A percentile compares a stretch with the other conserved stretches of the same genome.
Evolutionary conservation across 148 eudicot genomes (phyloP).

Genomic region (Euryodendron excelsum): DNA sequence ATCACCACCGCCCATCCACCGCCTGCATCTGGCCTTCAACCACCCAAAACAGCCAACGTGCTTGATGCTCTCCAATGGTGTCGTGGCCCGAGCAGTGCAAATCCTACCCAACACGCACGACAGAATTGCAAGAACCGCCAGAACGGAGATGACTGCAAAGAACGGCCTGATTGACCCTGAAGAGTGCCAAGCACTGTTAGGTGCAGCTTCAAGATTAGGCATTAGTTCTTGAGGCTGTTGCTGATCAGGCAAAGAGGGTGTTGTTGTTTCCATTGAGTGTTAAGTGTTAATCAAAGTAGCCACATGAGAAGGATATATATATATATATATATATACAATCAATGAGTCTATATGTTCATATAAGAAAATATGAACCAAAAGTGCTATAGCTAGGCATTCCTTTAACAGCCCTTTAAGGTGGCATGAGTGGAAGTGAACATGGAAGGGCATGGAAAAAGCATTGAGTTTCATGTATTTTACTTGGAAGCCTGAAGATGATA

Average conservation of each 20-base stretch:
- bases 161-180: conserved; percentile 35
- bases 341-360: too few relatives aligned
- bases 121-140: conserved; percentile 23
- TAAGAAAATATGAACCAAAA: background rate
- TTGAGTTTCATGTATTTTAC: background rate
- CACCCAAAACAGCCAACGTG: conserved; percentile 26
- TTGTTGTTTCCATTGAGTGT: conserved; percentile 23
- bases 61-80: conserved; percentile 15
- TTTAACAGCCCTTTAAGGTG: conserved; percentile 1
- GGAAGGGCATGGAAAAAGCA: conserved; percentile 11
- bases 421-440: conserved; percentile 24
- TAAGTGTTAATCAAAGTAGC: background rate
- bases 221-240: conserved; percentile 21
- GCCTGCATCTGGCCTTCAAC: conserved; percentile 18
- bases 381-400: background rate
- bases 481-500: background rate
- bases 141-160: conserved; percentile 32
- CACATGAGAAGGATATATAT: background rate
- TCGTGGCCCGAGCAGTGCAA: conserved; percentile 1
- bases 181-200: conserved; percentile 13
- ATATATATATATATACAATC: background rate
- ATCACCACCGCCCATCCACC: background rate
- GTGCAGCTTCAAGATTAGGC: conserved; percentile 12
- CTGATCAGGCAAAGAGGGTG: conserved; percentile 21
- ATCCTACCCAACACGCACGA: conserved; percentile 26